Conservation (phyloP, 139 green algal genomes). For the Chlamydomonas sp. region DNA sequence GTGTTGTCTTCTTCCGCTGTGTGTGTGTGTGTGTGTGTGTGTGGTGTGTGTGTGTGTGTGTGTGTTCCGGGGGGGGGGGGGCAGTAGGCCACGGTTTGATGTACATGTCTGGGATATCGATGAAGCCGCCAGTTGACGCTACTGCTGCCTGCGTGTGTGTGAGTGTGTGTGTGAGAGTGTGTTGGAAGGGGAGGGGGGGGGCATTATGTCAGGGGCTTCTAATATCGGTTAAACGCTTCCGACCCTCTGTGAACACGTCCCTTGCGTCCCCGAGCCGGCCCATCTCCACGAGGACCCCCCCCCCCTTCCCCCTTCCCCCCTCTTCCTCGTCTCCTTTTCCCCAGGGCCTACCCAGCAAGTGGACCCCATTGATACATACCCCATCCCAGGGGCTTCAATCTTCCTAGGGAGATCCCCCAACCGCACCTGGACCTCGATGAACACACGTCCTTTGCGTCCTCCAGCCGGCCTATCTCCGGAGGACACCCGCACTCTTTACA, state of each 20-base stretch:
- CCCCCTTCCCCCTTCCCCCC: too few species aligned
- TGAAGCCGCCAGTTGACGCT: background rate
- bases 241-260: background rate
- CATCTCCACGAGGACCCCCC: conserved; percentile 12
- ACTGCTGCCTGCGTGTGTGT: conserved; percentile 3
- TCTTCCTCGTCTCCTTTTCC: too few species aligned
- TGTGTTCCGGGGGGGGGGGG: background rate
- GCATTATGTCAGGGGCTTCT: too few species aligned
- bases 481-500: too few species aligned
- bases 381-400: too few species aligned
- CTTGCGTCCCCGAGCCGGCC: background rate
- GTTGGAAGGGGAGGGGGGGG: background rate
- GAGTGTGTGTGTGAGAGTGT: background rate
- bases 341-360: too few species aligned
- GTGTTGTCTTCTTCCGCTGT: too few species aligned
- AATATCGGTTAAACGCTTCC: too few species aligned
- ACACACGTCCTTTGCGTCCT: conserved; percentile 43
- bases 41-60: background rate
- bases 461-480: conserved; percentile 40
- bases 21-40: background rate
- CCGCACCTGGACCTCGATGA: conserved; percentile 30
- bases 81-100: too few species aligned
- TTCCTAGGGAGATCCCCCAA: background rate
- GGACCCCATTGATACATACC: too few species aligned
- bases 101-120: background rate